phyloP scores from a whole-genome alignment of 2,329 filamentous ascomycete species.

The Fusarium dimerum region DNA sequence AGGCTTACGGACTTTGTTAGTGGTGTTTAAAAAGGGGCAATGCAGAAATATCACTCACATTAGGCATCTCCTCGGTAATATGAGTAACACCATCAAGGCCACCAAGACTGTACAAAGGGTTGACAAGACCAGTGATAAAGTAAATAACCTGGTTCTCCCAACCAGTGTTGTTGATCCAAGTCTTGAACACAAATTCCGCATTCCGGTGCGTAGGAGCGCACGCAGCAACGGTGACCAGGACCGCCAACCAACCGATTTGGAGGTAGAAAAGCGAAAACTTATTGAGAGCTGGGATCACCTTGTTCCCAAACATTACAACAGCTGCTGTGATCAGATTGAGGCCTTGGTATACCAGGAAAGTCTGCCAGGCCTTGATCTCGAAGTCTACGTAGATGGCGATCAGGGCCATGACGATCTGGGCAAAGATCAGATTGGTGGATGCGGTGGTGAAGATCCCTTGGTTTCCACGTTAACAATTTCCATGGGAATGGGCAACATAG shows the following conservation, averaged over 20 bases:
- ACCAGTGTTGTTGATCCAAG: conserved; percentile 54
- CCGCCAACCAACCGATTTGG: conserved; percentile 48
- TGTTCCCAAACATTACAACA: conserved; percentile 51
- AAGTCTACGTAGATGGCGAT: conserved; percentile 42
- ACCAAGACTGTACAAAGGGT: conserved; percentile 47
- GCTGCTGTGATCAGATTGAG: conserved; percentile 44
- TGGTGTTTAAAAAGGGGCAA: no score
- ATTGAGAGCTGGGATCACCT: conserved; percentile 44
- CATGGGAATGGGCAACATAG: no score
- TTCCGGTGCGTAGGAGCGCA: conserved; percentile 46
- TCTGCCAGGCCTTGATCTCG: conserved; percentile 48
- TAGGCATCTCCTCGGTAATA: conserved; percentile 54
- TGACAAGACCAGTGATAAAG: conserved; percentile 53
- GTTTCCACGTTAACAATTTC: not conserved
- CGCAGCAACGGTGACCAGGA: conserved; percentile 49
- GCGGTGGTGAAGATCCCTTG: conserved; percentile 46
- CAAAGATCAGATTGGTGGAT: conserved; percentile 46
- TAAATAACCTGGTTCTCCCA: conserved; percentile 51
- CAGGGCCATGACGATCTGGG: conserved; percentile 43
- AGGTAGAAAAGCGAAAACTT: conserved; percentile 46
- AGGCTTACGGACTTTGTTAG: conserved; percentile 20
- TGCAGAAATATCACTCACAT: conserved; percentile 40
- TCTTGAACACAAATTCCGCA: conserved; percentile 51
- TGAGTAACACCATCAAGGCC: conserved; percentile 51
- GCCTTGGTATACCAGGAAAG: conserved; percentile 46